phyloP scores from a whole-genome alignment of 2,329 filamentous ascomycete species.

The Metarhizium anisopliae region DNA sequence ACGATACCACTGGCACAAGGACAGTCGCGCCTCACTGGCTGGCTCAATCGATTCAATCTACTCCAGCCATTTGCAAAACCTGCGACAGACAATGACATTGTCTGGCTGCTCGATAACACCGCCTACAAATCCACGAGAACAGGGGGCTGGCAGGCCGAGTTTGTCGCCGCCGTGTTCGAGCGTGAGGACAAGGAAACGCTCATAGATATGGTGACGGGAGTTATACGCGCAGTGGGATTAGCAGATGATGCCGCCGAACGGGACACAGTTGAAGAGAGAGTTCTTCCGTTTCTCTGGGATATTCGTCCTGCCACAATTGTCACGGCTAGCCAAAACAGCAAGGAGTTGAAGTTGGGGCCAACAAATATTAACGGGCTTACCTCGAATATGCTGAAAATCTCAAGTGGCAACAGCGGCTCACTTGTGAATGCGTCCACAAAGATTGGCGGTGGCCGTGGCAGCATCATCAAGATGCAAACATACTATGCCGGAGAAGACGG shows the following conservation, averaged over 20 bases:
- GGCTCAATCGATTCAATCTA: constrained; percentile 46
- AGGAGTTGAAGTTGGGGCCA: constrained; percentile 52
- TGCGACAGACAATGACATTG: constrained; percentile 56
- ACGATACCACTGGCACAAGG: constrained; percentile 10
- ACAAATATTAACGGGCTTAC: constrained; percentile 65
- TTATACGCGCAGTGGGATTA: constrained; percentile 62
- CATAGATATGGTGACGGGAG: constrained; percentile 57
- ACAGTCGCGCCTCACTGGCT: constrained; percentile 30
- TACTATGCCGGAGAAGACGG: constrained; percentile 67
- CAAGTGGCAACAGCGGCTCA: constrained; percentile 35
- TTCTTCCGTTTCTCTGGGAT: constrained; percentile 71
- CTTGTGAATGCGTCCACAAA: constrained; percentile 37
- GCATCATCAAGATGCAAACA: constrained; percentile 57
- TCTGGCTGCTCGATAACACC: constrained; percentile 89
- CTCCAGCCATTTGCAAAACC: constrained; percentile 35
- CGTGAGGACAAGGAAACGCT: constrained; percentile 59
- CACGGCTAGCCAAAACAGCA: constrained; percentile 47
- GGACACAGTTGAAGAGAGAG: constrained; percentile 53
- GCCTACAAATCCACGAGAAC: constrained; percentile 52
- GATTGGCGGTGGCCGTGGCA: constrained; percentile 42
- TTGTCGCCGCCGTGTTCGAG: constrained; percentile 74
- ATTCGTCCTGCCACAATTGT: constrained; percentile 63
- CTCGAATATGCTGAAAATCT: constrained; percentile 49
- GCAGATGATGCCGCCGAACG: constrained; percentile 49
- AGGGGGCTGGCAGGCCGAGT: constrained; percentile 67